Evolutionary conservation across 345 rosid species (phyloP), one percentile per base, ranked within the genome.

Genomic region (Diplotaxis tenuifolia): DNA sequence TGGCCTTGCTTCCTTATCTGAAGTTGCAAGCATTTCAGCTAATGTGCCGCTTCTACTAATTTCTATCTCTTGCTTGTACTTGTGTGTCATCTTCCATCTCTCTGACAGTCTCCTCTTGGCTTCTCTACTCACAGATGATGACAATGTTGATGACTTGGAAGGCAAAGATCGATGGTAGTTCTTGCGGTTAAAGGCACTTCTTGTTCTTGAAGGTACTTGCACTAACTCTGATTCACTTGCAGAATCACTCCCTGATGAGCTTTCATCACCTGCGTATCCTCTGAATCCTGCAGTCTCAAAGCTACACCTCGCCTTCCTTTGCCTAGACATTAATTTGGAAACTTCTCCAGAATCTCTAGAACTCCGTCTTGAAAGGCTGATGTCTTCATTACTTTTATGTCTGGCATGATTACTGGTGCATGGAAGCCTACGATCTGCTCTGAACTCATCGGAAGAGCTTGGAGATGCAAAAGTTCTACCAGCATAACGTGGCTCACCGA

Each of bases 41-140:
- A 96, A 80, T 38, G 99, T 96, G 73, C 86, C 83, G 60, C 96
- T 82, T 68, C 86, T 78, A 73, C 84, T 78, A 71, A 76, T 74
- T 27, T 74, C 80, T 67, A 82, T 84, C 68, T 83, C 65, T 66
- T 89, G 93, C 58, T 84, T 83, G 32, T 83, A 84, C 68, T 72
- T 83, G 67, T 88, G 96, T 65, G 89, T 79, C 86, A 90, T 75
- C 73, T 84, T 89, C 99, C 99, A 96, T 85, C 99, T 89, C 82
- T 91, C 96, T 65, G 97, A 90, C 42, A 96, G 88, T 84, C 99
- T 88, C 82, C 83, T 88, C 81, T 79, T 90, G 9, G 99, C 98
- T 85, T 96, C 98, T 80, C 83, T 90, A 63, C 82, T 84, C 56
- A 89, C 88, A 55, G 87, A 86, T 83, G 97, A 90, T 74, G 86